These are phyloP conservation scores for Fusarium pseudonygamai DNA, from an alignment of 2,329 filamentous ascomycete genomes.

Conservation along the genomic window DNA sequence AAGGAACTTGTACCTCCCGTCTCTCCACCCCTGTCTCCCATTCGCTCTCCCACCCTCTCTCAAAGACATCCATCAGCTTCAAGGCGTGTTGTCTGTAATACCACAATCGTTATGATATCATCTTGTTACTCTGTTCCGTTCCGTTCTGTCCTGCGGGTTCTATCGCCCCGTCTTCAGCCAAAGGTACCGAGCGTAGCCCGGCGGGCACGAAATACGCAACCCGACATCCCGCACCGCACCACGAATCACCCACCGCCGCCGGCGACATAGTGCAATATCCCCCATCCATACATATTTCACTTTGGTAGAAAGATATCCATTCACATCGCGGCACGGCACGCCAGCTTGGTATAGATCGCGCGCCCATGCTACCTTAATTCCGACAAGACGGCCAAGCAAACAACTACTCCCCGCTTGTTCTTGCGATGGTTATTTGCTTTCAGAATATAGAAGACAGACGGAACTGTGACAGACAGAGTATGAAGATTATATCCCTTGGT, in stretches of 20 bases:
- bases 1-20: constrained; percentile 9
- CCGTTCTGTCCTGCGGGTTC: not conserved
- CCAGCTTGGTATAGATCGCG: constrained; percentile 17
- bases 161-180: constrained; percentile 16
- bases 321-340: constrained; percentile 16
- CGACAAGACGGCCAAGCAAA: constrained; percentile 27
- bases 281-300: constrained; percentile 9
- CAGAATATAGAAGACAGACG: constrained; percentile 17
- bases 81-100: constrained; percentile 11
- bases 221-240: constrained; percentile 5
- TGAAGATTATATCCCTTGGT: not conserved
- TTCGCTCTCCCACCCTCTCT: constrained; percentile 14
- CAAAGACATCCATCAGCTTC: constrained; percentile 17
- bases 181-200: constrained; percentile 23
- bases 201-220: constrained; percentile 30
- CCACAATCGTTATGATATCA: constrained; percentile 5
- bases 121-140: constrained; percentile 5
- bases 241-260: constrained; percentile 17
- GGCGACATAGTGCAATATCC: constrained; percentile 18
- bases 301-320: constrained; percentile 18
- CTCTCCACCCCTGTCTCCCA: constrained; percentile 12
- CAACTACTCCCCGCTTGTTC: constrained; percentile 19
- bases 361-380: constrained; percentile 26
- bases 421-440: constrained; percentile 3
- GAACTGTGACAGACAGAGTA: constrained; percentile 15